Evolutionary conservation across 192 early-diverging fungal genomes (phyloP).

Genomic region (Mortierella claussenii): DNA sequence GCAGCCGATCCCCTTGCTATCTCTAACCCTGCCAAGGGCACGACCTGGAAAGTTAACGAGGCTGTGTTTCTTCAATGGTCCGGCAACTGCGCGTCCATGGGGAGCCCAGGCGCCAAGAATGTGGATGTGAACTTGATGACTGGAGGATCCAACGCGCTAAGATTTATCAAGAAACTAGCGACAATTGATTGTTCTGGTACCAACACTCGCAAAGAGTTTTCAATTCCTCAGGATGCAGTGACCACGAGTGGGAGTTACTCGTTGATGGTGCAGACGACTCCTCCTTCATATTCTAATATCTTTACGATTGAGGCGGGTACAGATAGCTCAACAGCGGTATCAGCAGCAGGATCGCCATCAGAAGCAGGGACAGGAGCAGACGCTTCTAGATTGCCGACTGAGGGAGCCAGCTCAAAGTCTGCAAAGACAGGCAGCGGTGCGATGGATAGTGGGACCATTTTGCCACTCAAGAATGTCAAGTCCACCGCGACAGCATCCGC

Average conservation of each 20-base stretch:
- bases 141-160: conserved; percentile 12
- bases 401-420: background rate
- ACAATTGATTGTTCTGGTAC: conserved; percentile 34
- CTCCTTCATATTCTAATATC: conserved; percentile 29
- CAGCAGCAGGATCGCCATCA: background rate
- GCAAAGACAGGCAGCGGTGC: background rate
- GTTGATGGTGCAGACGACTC: conserved; percentile 29
- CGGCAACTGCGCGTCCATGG: conserved; percentile 37
- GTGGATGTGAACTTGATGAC: conserved; percentile 43
- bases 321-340: background rate
- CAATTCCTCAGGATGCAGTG: conserved; percentile 19
- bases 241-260: conserved; percentile 20
- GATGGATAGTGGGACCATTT: background rate
- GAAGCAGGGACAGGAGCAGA: background rate
- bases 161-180: conserved; percentile 36
- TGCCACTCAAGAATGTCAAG: conserved; percentile 7
- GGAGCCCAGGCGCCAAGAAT: conserved; percentile 7
- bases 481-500: conserved; percentile 5
- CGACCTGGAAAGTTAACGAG: conserved; percentile 32
- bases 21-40: conserved; percentile 38
- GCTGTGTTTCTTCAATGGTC: conserved; percentile 37
- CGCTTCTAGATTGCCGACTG: background rate
- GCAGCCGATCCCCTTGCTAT: conserved; percentile 26
- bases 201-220: conserved; percentile 36
- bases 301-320: conserved; percentile 25